A percentile compares a stretch with the other conserved stretches of the same genome.
Conservation (phyloP, 768 basidiomycete species). For the Suillus luteus region DNA sequence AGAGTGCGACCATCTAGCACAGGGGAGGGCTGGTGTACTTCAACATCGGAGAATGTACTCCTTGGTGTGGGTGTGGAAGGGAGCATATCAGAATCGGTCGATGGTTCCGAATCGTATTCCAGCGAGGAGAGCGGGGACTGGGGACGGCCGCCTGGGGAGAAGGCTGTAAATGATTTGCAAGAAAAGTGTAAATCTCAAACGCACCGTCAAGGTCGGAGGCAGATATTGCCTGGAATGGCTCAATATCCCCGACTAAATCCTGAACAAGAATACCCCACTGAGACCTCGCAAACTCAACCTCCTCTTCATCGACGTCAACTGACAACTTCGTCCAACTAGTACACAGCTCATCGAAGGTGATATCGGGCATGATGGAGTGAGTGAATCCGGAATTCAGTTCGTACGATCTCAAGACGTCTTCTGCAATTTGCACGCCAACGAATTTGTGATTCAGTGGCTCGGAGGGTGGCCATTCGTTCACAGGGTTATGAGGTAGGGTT, state of each 20-base stretch:
- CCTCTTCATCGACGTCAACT: constrained; percentile 35
- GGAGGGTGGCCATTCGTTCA: neutral
- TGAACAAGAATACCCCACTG: constrained; percentile 46
- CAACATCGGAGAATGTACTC: constrained; percentile 6
- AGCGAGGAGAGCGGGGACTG: constrained; percentile 12
- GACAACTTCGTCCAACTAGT: constrained; percentile 8
- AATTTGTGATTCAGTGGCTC: constrained; percentile 40
- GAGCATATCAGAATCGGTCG: constrained; percentile 13
- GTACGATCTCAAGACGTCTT: constrained; percentile 40
- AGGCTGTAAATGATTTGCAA: neutral
- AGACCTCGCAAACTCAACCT: constrained; percentile 36
- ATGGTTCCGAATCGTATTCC: constrained; percentile 14
- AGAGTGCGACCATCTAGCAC: neutral
- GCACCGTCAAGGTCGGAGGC: constrained; percentile 10
- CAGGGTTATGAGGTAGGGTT: constrained; percentile 1
- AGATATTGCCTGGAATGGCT: neutral
- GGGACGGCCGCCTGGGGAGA: constrained; percentile 5
- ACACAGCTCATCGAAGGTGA: constrained; percentile 7
- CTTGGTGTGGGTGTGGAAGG: constrained; percentile 13
- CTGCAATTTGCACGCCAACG: constrained; percentile 40
- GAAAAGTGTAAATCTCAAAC: neutral
- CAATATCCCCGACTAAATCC: constrained; percentile 38
- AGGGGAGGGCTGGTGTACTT: constrained; percentile 11
- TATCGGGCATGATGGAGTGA: constrained; percentile 22
- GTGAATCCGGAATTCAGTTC: constrained; percentile 47